These are phyloP conservation scores for Sporothrix phasma DNA, from an alignment of 2,329 filamentous ascomycete genomes.

Conservation along the genomic window DNA sequence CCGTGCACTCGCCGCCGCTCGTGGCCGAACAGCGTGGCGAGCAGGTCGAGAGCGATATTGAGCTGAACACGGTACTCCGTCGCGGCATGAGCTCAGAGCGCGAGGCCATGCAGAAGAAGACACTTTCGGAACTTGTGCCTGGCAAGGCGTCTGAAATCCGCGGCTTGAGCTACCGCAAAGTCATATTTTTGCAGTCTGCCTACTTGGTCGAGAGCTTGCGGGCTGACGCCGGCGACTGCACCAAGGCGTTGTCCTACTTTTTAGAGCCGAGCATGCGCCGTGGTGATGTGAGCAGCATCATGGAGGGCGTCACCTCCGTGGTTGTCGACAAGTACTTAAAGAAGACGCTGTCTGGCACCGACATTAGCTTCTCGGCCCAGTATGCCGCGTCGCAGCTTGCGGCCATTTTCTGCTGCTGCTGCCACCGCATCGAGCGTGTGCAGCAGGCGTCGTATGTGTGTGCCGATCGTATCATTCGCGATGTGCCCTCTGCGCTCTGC, in stretches of 20 bases:
- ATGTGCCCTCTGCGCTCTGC: conserved; percentile 82
- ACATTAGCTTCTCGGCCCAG: conserved; percentile 76
- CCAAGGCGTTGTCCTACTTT: conserved; percentile 83
- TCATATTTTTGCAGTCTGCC: conserved; percentile 84
- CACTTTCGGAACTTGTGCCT: conserved; percentile 64
- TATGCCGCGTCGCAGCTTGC: conserved; percentile 85
- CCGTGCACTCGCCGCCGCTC: conserved; percentile 75
- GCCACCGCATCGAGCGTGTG: conserved; percentile 84
- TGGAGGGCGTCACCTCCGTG: conserved; percentile 54
- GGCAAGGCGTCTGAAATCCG: conserved; percentile 69
- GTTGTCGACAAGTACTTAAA: conserved; percentile 71
- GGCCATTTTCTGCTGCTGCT: conserved; percentile 76
- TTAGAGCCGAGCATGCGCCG: conserved; percentile 75
- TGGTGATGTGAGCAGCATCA: conserved; percentile 51
- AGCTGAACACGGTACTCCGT: conserved; percentile 86
- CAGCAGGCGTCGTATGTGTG: conserved; percentile 77
- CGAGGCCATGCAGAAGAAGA: conserved; percentile 69
- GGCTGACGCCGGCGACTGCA: conserved; percentile 79
- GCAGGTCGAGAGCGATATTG: conserved; percentile 89
- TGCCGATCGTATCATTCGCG: conserved; percentile 74
- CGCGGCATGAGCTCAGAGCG: conserved; percentile 75
- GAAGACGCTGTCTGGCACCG: conserved; percentile 60
- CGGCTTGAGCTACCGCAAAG: conserved; percentile 75
- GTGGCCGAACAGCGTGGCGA: conserved; percentile 83
- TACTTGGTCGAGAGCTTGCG: conserved; percentile 83